phyloP scores from a whole-genome alignment of 176 grass and related monocot species.

The Oryza meyeriana region DNA sequence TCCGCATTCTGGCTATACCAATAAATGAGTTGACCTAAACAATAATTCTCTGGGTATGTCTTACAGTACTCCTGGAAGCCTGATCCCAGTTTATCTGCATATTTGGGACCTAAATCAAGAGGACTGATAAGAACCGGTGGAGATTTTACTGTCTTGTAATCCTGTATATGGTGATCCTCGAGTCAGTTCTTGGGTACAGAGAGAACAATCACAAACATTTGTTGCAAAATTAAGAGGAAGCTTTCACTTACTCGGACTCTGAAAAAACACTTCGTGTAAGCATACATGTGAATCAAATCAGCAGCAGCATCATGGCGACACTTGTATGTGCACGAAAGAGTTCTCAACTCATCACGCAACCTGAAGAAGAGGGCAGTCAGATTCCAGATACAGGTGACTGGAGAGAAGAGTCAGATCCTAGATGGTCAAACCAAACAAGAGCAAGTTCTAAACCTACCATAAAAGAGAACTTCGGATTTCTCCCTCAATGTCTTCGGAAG shows the following conservation, averaged over 20 bases:
- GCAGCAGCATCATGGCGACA: conserved; percentile 96
- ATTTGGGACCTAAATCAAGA: conserved; percentile 95
- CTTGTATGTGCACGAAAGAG: conserved; percentile 80
- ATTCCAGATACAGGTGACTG: not conserved
- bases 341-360: conserved; percentile 89
- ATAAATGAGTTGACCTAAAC: conserved; percentile 95
- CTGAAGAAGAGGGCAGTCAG: conserved; percentile 35
- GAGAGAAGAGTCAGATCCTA: not conserved
- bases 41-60: conserved; percentile 83
- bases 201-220: conserved; percentile 23
- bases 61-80: conserved; percentile 91
- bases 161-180: conserved; percentile 48
- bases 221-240: conserved; percentile 3
- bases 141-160: conserved; percentile 86
- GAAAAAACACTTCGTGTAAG: conserved; percentile 96
- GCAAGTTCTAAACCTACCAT: conserved; percentile 54
- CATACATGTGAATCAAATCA: conserved; percentile 98
- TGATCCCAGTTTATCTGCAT: conserved; percentile 87
- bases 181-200: conserved; percentile 31
- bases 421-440: conserved; percentile 11
- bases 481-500: conserved; percentile 58
- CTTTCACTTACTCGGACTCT: conserved; percentile 64
- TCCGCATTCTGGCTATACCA: conserved; percentile 95
- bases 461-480: conserved; percentile 70
- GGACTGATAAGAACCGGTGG: conserved; percentile 84